Evolutionary conservation across 2,329 filamentous ascomycete species (phyloP).

Genomic region (Hypocrella siamensis): DNA sequence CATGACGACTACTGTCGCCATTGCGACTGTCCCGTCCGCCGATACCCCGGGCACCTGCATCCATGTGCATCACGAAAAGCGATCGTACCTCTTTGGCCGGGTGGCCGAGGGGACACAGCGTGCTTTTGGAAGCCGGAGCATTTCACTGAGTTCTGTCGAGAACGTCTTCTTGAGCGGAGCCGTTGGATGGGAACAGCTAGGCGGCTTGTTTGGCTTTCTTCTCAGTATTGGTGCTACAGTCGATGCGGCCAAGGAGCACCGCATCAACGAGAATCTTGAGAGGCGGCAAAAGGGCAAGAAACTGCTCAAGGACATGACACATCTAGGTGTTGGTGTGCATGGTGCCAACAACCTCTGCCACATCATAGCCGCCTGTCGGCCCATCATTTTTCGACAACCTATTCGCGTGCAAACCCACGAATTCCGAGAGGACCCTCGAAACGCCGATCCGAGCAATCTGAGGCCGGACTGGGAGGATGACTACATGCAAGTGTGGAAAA

Average conservation of each 20-base stretch:
- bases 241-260: conserved; percentile 27
- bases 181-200: conserved; percentile 59
- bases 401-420: conserved; percentile 61
- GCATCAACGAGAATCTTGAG: conserved; percentile 21
- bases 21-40: conserved; percentile 69
- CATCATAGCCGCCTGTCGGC: conserved; percentile 63
- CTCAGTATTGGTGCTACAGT: conserved; percentile 64
- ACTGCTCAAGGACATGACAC: conserved; percentile 8
- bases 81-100: conserved; percentile 74
- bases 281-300: conserved; percentile 22
- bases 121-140: conserved; percentile 50
- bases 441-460: conserved; percentile 9
- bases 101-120: conserved; percentile 76
- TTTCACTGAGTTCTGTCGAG: conserved; percentile 47
- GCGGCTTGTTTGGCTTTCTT: conserved; percentile 73
- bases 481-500: conserved; percentile 70
- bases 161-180: conserved; percentile 74
- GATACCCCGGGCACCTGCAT: conserved; percentile 74
- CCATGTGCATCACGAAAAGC: conserved; percentile 63
- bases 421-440: conserved; percentile 31
- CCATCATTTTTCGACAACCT: conserved; percentile 75
- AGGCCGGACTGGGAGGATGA: conserved; percentile 60
- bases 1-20: conserved; percentile 63
- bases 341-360: conserved; percentile 70
- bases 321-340: conserved; percentile 46